A percentile compares a stretch with the other conserved stretches of the same genome.
Conservation (phyloP, 1,284 basidiomycete species). For the Singerocomus rubriflavus region DNA sequence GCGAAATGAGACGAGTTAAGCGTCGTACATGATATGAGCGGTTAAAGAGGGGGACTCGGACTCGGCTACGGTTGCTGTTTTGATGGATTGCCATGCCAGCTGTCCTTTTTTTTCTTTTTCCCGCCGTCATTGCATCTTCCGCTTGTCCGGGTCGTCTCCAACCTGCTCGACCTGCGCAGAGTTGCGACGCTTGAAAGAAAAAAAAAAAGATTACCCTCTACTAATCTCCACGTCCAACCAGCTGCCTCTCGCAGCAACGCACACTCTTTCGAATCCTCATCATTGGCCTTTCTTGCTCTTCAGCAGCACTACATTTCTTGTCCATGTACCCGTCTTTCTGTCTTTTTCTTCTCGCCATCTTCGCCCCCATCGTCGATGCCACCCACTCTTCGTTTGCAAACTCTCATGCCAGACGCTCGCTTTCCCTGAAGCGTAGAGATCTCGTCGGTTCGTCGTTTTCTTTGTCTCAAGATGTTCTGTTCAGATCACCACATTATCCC, state of each 20-base stretch:
- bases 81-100: no score
- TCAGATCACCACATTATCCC: background rate
- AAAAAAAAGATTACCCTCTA: background rate
- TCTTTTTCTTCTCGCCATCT: constrained; percentile 28
- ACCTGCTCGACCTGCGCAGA: background rate
- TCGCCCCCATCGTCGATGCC: constrained; percentile 29
- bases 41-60: no score
- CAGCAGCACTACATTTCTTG: constrained; percentile 13
- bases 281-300: constrained; percentile 21
- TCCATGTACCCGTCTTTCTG: constrained; percentile 25
- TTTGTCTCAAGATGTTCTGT: background rate
- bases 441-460: constrained; percentile 14
- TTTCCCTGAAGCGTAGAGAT: constrained; percentile 30
- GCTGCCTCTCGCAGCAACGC: constrained; percentile 12
- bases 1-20: background rate
- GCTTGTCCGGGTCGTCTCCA: no score
- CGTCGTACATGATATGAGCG: no score
- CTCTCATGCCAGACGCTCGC: constrained; percentile 44
- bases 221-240: background rate
- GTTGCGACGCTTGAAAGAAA: constrained; percentile 7
- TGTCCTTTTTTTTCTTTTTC: no score
- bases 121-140: no score
- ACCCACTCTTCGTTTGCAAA: constrained; percentile 35
- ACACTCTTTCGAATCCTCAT: no score
- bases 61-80: no score